phyloP scores from a whole-genome alignment of 345 rosid genomes.

The Hevea brasiliensis region DNA sequence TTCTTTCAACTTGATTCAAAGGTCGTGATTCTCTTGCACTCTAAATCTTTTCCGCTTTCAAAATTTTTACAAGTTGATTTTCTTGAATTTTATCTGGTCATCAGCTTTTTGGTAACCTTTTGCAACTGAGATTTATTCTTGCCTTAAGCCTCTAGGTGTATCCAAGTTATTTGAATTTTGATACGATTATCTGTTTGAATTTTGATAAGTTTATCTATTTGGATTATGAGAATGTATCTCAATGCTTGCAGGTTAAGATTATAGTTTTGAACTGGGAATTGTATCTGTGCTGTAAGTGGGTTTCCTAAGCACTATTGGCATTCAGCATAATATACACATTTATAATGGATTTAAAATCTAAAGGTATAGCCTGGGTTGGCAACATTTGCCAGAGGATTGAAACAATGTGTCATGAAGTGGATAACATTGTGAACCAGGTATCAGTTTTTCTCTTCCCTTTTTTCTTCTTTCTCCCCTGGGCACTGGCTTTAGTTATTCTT shows the following conservation, averaged over 20 bases:
- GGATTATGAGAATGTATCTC: background rate
- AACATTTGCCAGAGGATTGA: conserved; percentile 68
- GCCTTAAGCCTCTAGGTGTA: too few species aligned
- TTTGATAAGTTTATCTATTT: background rate
- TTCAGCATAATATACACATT: background rate
- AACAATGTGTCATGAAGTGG: conserved; percentile 61
- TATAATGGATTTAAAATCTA: conserved; percentile 51
- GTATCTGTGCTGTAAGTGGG: background rate
- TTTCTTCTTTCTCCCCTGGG: background rate
- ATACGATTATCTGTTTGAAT: background rate
- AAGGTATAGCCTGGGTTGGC: conserved; percentile 61
- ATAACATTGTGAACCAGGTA: conserved; percentile 59
- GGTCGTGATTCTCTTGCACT: too few species aligned
- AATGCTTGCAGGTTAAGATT: conserved; percentile 1
- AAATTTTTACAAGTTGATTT: too few species aligned
- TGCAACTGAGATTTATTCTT: too few species aligned
- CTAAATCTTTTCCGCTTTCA: too few species aligned
- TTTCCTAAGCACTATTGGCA: too few species aligned
- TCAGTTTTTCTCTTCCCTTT: background rate
- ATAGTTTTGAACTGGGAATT: background rate
- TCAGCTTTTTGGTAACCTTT: too few species aligned
- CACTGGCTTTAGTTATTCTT: background rate
- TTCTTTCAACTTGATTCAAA: background rate
- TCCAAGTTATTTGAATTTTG: background rate
- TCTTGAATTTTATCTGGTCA: too few species aligned